Conservation (phyloP, 371 early-diverging fungal genomes). For the Nosema muscidifuracis region DNA sequence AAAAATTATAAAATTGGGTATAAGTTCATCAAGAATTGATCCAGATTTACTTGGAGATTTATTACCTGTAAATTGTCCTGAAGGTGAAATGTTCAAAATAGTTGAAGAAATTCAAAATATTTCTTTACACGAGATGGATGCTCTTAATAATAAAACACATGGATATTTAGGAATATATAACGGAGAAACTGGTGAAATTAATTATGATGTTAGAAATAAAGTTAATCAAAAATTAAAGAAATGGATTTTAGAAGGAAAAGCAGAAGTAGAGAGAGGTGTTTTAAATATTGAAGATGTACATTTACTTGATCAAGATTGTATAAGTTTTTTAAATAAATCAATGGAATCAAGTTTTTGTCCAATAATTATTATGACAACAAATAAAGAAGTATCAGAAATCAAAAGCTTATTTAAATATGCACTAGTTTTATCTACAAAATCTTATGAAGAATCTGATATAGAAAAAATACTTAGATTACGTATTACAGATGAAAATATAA, state of each 20-base stretch:
- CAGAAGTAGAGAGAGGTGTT: constrained; percentile 88
- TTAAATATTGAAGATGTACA: constrained; percentile 96
- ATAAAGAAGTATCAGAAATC: constrained; percentile 79
- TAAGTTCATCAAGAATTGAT: constrained; percentile 80
- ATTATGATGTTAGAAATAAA: constrained; percentile 85
- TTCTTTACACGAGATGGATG: constrained; percentile 94
- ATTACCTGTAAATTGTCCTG: constrained; percentile 92
- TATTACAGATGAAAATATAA: constrained; percentile 84
- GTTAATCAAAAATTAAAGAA: constrained; percentile 89
- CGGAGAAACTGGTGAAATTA: constrained; percentile 93
- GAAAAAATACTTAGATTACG: constrained; percentile 77
- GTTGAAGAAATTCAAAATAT: constrained; percentile 88
- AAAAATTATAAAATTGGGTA: constrained; percentile 84
- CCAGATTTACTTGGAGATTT: constrained; percentile 79
- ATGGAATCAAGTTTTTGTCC: constrained; percentile 89
- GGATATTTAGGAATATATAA: constrained; percentile 89
- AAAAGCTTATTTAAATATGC: constrained; percentile 70
- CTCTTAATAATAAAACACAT: constrained; percentile 73
- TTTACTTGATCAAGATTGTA: constrained; percentile 95
- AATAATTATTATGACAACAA: constrained; percentile 92
- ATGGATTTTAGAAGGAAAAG: constrained; percentile 96
- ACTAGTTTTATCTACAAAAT: too few relatives aligned
- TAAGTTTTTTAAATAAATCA: constrained; percentile 82
- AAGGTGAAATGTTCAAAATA: constrained; percentile 91
- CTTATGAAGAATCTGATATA: constrained; percentile 79